A percentile compares a stretch with the other conserved stretches of the same genome.
Conservation (phyloP, 257 asterid species). For the Mentha longifolia region DNA sequence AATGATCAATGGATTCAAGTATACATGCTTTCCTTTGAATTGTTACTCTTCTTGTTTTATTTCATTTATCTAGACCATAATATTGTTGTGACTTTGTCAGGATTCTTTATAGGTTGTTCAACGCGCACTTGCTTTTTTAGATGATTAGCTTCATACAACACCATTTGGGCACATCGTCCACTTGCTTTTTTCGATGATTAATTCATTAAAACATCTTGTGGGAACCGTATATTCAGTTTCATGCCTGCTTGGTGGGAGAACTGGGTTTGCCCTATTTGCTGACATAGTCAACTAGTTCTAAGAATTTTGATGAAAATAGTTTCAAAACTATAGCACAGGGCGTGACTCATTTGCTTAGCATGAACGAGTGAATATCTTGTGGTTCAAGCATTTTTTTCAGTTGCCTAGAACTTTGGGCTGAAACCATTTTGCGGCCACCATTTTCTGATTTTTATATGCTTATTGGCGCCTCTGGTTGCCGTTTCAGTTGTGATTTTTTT, state of each 20-base stretch:
- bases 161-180: not conserved
- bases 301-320: not conserved
- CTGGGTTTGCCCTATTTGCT: not conserved
- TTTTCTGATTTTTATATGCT: not conserved
- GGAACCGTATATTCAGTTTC: not conserved
- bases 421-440: not conserved
- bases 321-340: not conserved
- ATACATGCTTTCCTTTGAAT: constrained; percentile 25
- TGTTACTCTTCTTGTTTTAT: constrained; percentile 11
- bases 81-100: constrained; percentile 14
- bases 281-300: not conserved
- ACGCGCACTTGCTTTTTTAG: not conserved
- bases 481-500: not conserved
- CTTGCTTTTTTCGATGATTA: not conserved
- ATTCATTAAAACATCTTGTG: not conserved
- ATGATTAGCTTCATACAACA: not conserved
- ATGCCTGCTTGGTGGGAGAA: constrained; percentile 14
- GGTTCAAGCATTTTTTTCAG: not conserved
- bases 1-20: constrained; percentile 90
- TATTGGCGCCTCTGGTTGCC: not conserved
- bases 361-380: constrained; percentile 1
- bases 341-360: not conserved
- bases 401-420: not conserved
- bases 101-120: not conserved
- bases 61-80: constrained; percentile 1